Conservation (phyloP, 768 basidiomycete species). For the Russula compacta region DNA sequence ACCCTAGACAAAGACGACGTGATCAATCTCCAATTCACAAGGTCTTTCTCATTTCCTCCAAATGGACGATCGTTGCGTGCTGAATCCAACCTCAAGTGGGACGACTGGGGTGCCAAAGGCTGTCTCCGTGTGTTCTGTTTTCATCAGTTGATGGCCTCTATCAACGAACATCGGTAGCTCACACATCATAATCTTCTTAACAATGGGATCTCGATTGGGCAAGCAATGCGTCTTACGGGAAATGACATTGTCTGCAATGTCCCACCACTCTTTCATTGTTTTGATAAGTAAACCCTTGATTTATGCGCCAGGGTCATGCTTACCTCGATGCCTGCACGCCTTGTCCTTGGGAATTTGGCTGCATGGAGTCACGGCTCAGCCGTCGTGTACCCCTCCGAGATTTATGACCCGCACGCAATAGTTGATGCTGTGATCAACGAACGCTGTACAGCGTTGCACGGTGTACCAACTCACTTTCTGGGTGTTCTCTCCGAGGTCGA, state of each 20-base stretch:
- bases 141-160: not conserved
- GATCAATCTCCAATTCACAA: slow-evolving; percentile 80
- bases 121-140: slow-evolving; percentile 49
- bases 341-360: slow-evolving; percentile 74
- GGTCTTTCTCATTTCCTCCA: slow-evolving; percentile 32
- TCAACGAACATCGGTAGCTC: slow-evolving; percentile 34
- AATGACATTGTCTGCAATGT: slow-evolving; percentile 71
- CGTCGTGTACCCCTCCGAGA: slow-evolving; percentile 65
- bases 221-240: slow-evolving; percentile 58
- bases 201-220: slow-evolving; percentile 61
- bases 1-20: slow-evolving; percentile 54
- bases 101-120: slow-evolving; percentile 79
- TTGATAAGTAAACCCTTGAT: slow-evolving; percentile 52
- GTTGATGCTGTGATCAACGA: slow-evolving; percentile 64
- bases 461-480: slow-evolving; percentile 80
- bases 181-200: slow-evolving; percentile 76
- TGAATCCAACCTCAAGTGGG: slow-evolving; percentile 38
- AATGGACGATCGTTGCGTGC: slow-evolving; percentile 1
- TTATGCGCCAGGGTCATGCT: not conserved
- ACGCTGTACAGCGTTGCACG: slow-evolving; percentile 69
- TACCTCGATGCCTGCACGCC: slow-evolving; percentile 35
- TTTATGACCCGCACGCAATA: slow-evolving; percentile 53
- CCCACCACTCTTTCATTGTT: slow-evolving; percentile 81
- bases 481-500: slow-evolving; percentile 64
- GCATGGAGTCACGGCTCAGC: slow-evolving; percentile 67